These are phyloP conservation scores for Trypanosoma lewisi DNA, from an alignment of 208 protist species.

Conservation along the genomic window DNA sequence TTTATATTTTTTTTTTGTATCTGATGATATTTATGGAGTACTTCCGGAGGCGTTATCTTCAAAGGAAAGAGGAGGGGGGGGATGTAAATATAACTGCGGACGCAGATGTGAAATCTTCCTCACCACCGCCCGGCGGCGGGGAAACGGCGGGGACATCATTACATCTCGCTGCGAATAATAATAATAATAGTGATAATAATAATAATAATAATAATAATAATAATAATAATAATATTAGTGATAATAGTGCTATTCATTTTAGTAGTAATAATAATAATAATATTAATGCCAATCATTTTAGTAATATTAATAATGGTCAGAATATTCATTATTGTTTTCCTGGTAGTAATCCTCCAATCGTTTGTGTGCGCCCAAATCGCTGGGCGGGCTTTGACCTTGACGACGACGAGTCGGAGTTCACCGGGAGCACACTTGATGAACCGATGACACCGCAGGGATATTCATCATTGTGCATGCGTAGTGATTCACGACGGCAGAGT, in stretches of 20 bases:
- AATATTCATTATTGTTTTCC: too few species aligned
- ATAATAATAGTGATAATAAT: background rate
- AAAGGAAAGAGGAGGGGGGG: background rate
- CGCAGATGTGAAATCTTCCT: too few species aligned
- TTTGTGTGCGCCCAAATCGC: background rate
- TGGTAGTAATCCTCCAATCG: slow-evolving; percentile 3
- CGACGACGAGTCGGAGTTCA: slow-evolving; percentile 20
- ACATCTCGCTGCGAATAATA: too few species aligned
- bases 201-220: background rate
- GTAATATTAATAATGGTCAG: background rate
- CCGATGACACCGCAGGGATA: slow-evolving; percentile 62
- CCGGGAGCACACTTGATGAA: slow-evolving; percentile 29
- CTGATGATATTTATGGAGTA: background rate
- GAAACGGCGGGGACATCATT: too few species aligned
- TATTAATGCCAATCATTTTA: background rate
- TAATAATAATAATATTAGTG: background rate
- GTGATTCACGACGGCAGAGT: background rate
- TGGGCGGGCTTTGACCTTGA: slow-evolving; percentile 12
- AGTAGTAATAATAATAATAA: background rate
- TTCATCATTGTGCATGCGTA: slow-evolving; percentile 21
- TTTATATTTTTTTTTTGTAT: background rate
- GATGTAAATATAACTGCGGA: too few species aligned
- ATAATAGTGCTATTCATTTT: background rate
- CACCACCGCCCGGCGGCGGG: too few species aligned
- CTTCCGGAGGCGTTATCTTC: background rate